Percentiles rank a stretch among this genome's conserved stretches.
Conservation (phyloP, 345 rosid genomes). For the Citrus unshiu region DNA sequence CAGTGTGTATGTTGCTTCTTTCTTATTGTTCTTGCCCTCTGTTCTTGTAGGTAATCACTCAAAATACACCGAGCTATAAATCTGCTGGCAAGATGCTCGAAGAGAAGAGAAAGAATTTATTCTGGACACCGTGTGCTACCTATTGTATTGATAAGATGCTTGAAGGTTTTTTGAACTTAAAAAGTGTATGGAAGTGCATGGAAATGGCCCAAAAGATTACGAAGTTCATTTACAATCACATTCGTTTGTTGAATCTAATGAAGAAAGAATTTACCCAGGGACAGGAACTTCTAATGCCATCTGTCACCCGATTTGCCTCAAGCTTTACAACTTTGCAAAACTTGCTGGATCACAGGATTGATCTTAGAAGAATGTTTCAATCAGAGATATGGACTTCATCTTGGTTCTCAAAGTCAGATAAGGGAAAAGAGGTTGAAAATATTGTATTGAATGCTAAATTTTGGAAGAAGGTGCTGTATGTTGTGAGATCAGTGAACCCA, state of each 20-base stretch:
- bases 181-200: slow-evolving; percentile 32
- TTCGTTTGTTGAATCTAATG: slow-evolving; percentile 35
- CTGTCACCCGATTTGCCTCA: slow-evolving; percentile 30
- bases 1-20: not conserved
- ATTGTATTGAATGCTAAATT: slow-evolving; percentile 31
- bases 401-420: slow-evolving; percentile 28
- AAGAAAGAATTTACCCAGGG: slow-evolving; percentile 40
- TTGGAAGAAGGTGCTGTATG: slow-evolving; percentile 41
- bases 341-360: slow-evolving; percentile 35
- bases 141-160: slow-evolving; percentile 37
- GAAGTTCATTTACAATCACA: slow-evolving; percentile 30
- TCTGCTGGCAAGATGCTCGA: slow-evolving; percentile 54
- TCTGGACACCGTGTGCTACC: slow-evolving; percentile 51
- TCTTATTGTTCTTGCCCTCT: not conserved
- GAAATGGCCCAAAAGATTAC: slow-evolving; percentile 35
- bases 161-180: slow-evolving; percentile 36
- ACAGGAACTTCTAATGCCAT: slow-evolving; percentile 45
- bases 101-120: slow-evolving; percentile 43
- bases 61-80: slow-evolving; percentile 32
- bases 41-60: slow-evolving; percentile 37
- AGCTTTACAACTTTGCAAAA: slow-evolving; percentile 34
- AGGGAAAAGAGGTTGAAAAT: slow-evolving; percentile 44
- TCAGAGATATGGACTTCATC: slow-evolving; percentile 38
- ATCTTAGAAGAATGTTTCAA: slow-evolving; percentile 38
- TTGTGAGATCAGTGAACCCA: slow-evolving; percentile 36